Conservation (phyloP, 371 early-diverging fungal species). For the Apophysomyces variabilis region DNA sequence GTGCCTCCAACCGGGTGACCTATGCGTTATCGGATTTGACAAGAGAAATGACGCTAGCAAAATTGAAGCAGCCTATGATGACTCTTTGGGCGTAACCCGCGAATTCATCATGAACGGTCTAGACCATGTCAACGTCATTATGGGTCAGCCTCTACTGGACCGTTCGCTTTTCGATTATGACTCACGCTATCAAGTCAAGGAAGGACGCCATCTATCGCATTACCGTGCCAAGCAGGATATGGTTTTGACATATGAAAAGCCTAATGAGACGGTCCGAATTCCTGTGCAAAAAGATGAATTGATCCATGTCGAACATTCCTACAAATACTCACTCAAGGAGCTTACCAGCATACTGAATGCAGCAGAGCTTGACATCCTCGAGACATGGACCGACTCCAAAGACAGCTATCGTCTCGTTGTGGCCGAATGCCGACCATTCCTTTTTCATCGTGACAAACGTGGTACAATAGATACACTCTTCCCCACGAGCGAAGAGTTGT, state of each 20-base stretch:
- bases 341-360: slow-evolving; percentile 59
- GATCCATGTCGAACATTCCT: slow-evolving; percentile 88
- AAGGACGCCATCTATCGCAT: slow-evolving; percentile 85
- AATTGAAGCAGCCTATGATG: slow-evolving; percentile 86
- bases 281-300: slow-evolving; percentile 72
- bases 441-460: slow-evolving; percentile 39
- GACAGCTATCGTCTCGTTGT: slow-evolving; percentile 74
- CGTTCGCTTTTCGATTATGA: slow-evolving; percentile 69
- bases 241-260: slow-evolving; percentile 45
- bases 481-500: slow-evolving; percentile 13
- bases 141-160: slow-evolving; percentile 64
- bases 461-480: slow-evolving; percentile 19
- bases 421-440: slow-evolving; percentile 73
- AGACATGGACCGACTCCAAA: slow-evolving; percentile 67
- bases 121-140: slow-evolving; percentile 73
- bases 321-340: slow-evolving; percentile 78
- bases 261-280: slow-evolving; percentile 28
- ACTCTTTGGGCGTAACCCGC: slow-evolving; percentile 74
- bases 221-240: slow-evolving; percentile 63
- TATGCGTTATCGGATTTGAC: slow-evolving; percentile 85
- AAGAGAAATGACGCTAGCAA: slow-evolving; percentile 70
- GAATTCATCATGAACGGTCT: slow-evolving; percentile 89
- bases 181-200: slow-evolving; percentile 70
- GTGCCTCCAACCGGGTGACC: slow-evolving; percentile 71
- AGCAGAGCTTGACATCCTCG: slow-evolving; percentile 57